A percentile compares a stretch with the other conserved stretches of the same genome.
phyloP scores from a whole-genome alignment of 257 asterid species.

The Solanum raphanifolium region DNA sequence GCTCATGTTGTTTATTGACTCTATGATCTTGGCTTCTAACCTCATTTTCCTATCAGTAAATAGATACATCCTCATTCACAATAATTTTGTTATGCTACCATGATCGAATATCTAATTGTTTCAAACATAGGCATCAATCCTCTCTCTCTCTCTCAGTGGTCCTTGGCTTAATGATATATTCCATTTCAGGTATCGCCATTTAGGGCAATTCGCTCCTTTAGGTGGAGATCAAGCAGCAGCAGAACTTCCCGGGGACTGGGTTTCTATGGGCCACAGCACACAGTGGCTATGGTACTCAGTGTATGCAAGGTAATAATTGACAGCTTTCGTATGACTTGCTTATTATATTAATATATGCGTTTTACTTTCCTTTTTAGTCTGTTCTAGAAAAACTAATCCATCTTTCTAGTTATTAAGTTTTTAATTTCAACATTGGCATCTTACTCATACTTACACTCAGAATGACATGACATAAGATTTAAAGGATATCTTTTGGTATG shows the following conservation, averaged over 20 bases:
- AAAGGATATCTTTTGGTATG: background rate
- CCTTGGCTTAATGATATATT: background rate
- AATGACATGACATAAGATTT: background rate
- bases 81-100: background rate
- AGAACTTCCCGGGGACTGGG: slow-evolving; percentile 97
- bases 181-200: slow-evolving; percentile 65
- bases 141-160: background rate
- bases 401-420: background rate
- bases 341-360: too few species aligned
- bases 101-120: background rate
- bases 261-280: slow-evolving; percentile 76
- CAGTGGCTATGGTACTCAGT: slow-evolving; percentile 98
- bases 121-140: background rate
- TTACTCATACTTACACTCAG: background rate
- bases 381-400: background rate
- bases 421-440: too few species aligned
- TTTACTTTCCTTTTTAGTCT: background rate
- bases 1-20: background rate
- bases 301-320: slow-evolving; percentile 56
- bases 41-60: background rate
- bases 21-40: background rate
- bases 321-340: background rate
- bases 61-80: background rate
- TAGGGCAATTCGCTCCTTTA: slow-evolving; percentile 93
- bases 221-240: slow-evolving; percentile 99